phyloP scores from a whole-genome alignment of 805 yeast species.

The Dipodascopsis tothii region DNA sequence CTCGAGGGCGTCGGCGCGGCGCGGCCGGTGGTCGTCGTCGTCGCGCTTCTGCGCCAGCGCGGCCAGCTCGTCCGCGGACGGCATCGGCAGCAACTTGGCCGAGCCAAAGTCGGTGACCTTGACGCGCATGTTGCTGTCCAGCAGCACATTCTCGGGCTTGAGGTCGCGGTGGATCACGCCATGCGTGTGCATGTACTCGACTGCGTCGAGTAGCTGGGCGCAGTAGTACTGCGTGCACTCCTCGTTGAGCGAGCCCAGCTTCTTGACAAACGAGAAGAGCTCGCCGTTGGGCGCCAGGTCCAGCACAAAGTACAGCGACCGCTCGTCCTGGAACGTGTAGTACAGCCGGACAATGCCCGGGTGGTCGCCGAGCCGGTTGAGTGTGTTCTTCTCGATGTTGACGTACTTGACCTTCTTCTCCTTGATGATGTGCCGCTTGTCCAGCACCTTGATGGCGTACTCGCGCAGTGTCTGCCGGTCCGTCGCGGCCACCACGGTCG shows the following conservation, averaged over 20 bases:
- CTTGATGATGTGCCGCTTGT: conserved; percentile 85
- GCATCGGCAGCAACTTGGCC: conserved; percentile 61
- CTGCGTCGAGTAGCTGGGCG: conserved; percentile 82
- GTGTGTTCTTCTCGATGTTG: conserved; percentile 84
- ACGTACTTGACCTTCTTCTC: conserved; percentile 94
- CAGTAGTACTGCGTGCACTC: conserved; percentile 70
- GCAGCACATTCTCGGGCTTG: conserved; percentile 86
- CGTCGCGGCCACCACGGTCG: conserved; percentile 78
- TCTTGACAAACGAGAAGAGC: conserved; percentile 67
- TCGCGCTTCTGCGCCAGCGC: conserved; percentile 9
- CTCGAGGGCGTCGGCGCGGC: too few species aligned
- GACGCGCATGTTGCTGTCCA: conserved; percentile 76
- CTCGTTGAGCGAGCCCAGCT: conserved; percentile 67
- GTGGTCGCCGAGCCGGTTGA: conserved; percentile 81
- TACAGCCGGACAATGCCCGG: conserved; percentile 90
- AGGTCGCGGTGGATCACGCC: conserved; percentile 91
- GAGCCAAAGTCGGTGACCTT: conserved; percentile 97
- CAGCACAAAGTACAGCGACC: conserved; percentile 78
- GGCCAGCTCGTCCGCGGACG: conserved; percentile 28
- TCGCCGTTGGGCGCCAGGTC: conserved; percentile 97
- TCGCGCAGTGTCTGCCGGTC: conserved; percentile 66
- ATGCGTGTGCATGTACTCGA: conserved; percentile 76
- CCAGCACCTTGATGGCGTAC: conserved; percentile 85
- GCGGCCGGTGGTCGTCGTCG: conserved; percentile 24
- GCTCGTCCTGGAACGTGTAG: conserved; percentile 91